phyloP scores from a whole-genome alignment of 805 yeast species.

The Yarrowia deformans region DNA sequence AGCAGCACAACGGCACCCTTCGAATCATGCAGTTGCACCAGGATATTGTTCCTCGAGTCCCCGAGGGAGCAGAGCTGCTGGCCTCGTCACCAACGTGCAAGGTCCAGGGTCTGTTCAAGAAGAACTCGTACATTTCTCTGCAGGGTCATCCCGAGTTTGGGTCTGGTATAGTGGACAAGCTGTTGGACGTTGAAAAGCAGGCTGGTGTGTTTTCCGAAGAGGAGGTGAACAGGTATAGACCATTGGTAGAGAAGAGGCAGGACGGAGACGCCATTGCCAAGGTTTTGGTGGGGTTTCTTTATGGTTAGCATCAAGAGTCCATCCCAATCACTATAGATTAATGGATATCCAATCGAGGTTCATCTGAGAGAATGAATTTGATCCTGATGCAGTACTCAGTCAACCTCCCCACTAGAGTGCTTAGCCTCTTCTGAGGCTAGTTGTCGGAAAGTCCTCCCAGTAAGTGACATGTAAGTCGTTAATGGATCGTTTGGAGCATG shows the following conservation, averaged over 20 bases:
- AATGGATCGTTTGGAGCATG: too few species aligned
- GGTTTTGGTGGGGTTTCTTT: slow-evolving; percentile 43
- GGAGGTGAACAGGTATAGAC: slow-evolving; percentile 12
- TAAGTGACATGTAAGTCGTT: too few species aligned
- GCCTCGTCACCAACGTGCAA: slow-evolving; percentile 62
- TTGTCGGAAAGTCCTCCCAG: too few species aligned
- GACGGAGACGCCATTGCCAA: slow-evolving; percentile 45
- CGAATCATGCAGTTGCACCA: slow-evolving; percentile 64
- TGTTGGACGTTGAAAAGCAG: slow-evolving; percentile 41
- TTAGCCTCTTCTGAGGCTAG: too few species aligned
- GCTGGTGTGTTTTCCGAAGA: slow-evolving; percentile 42
- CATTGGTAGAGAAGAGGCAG: slow-evolving; percentile 38
- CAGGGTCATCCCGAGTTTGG: slow-evolving; percentile 93
- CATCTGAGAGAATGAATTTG: too few species aligned
- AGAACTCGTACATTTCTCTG: slow-evolving; percentile 63
- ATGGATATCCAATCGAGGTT: too few species aligned
- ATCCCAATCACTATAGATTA: background rate
- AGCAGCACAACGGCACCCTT: slow-evolving; percentile 46
- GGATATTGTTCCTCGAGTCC: slow-evolving; percentile 60
- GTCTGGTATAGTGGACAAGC: slow-evolving; percentile 46
- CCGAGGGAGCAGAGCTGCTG: slow-evolving; percentile 55
- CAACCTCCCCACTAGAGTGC: too few species aligned
- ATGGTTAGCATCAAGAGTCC: background rate
- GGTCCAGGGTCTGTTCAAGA: slow-evolving; percentile 71
- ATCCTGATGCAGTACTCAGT: too few species aligned